phyloP scores from a whole-genome alignment of 2,329 filamentous ascomycete species.

The Xylariaceae sp. region DNA sequence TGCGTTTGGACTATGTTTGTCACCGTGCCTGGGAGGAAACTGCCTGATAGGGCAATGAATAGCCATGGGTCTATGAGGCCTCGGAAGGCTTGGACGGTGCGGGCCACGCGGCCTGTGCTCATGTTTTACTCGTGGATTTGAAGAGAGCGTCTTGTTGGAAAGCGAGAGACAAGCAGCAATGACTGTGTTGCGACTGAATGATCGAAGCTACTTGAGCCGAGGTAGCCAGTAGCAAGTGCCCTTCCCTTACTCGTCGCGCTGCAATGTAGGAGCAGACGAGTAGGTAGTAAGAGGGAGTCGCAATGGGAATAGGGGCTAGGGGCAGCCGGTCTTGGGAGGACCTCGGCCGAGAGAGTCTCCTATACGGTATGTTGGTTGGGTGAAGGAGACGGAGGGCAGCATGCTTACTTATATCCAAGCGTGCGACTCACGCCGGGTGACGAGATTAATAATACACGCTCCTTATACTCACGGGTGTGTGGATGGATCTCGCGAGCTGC shows the following conservation, averaged over 20 bases:
- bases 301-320: background rate
- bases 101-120: slow-evolving; percentile 13
- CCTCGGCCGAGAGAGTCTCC: too few relatives aligned
- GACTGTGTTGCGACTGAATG: background rate
- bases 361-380: too few relatives aligned
- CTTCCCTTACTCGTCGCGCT: background rate
- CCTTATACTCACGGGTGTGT: too few relatives aligned
- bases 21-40: slow-evolving; percentile 51
- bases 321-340: too few relatives aligned
- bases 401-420: too few relatives aligned
- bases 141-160: background rate
- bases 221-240: background rate
- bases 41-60: slow-evolving; percentile 48
- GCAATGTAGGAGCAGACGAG: background rate
- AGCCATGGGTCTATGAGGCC: slow-evolving; percentile 46
- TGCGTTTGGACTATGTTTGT: slow-evolving; percentile 36
- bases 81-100: slow-evolving; percentile 27
- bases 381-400: too few relatives aligned
- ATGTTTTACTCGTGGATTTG: too few relatives aligned
- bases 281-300: background rate
- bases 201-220: background rate
- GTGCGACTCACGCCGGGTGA: too few relatives aligned
- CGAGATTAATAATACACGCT: too few relatives aligned
- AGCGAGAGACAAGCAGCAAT: background rate
- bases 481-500: too few relatives aligned